A percentile compares a stretch with the other conserved stretches of the same genome.
Evolutionary conservation across 208 protist genomes (phyloP).

Genomic region (Leishmania arabica): DNA sequence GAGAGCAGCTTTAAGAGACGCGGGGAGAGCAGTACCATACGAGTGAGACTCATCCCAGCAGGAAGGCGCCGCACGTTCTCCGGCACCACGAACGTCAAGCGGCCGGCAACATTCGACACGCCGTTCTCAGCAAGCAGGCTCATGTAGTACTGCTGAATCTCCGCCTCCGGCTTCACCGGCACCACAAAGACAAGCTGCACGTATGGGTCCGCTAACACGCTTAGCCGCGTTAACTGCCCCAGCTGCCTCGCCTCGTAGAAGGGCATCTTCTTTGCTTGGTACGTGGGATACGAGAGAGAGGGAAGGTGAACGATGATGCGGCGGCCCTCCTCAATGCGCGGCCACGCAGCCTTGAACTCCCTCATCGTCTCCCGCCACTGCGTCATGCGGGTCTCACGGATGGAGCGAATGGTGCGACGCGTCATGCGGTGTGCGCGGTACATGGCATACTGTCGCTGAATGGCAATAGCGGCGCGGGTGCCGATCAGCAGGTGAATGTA

Average conservation of each 20-base stretch:
- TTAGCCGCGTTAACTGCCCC: constrained; percentile 82
- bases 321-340: constrained; percentile 49
- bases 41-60: constrained; percentile 73
- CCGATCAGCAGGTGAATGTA: constrained; percentile 82
- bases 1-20: constrained; percentile 85
- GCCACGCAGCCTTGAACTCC: constrained; percentile 74
- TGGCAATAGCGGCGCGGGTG: constrained; percentile 75
- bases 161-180: constrained; percentile 74
- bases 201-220: constrained; percentile 77
- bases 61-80: constrained; percentile 77
- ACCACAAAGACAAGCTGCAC: constrained; percentile 84
- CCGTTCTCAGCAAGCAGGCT: constrained; percentile 70
- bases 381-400: constrained; percentile 54
- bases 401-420: constrained; percentile 60
- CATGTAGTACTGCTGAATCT: constrained; percentile 84
- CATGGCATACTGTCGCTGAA: constrained; percentile 86
- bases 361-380: constrained; percentile 87
- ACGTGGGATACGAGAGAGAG: constrained; percentile 81
- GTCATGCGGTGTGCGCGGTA: constrained; percentile 79
- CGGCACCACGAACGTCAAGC: constrained; percentile 82
- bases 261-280: constrained; percentile 76
- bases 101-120: constrained; percentile 49
- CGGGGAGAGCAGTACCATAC: constrained; percentile 66
- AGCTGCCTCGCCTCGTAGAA: constrained; percentile 81
- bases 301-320: constrained; percentile 87